Base-by-base conservation (phyloP, 805 yeast genomes). In the Starmerella floricola region DNA sequence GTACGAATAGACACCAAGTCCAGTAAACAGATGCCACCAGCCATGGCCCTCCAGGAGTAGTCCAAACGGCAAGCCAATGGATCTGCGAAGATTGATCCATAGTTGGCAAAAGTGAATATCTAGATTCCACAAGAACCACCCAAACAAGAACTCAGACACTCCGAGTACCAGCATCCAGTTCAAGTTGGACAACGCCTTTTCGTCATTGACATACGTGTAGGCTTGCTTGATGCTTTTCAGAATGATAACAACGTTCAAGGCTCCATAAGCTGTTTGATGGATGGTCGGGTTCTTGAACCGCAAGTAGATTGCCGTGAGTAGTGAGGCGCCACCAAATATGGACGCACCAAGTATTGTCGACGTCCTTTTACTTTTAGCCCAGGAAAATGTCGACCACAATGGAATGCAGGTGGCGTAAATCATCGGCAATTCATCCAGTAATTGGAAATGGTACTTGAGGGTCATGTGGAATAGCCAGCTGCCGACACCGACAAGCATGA, bases 401-500 rank as follows among this genome's bases (percentile, higher is more conserved):
- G 98, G 97, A 21, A 88, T 77, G 50, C 95, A 88, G 2, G 98
- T 91, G 18, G 95, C 96, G 63, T 91, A 91, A 48, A 91, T 84
- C 98, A 91, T 91, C 31, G 98, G 98, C 55, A 91, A 68, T 61
- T 91, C 98, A 64, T 91, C 98, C 60, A 91, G 68, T 49, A 91
- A 61, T 64, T 91, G 98, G 64, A 73, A 91, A 57, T 81, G 84
- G 62, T 88, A 91, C 50, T 74, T 69, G 53, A 91, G 68, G 4
- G 97, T 88, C 95, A 91, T 91, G 62, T 91, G 98, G 66, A 91
- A 91, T 48, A 86, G 63, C 88, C 96, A 91, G 16, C 85, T 76
- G 3, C 98, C 98, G 17, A 88, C 61, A 0, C 98, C 98, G 4
- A 91, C 98, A 5, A 82, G 64, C 42, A 79, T 75, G 59, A 91